phyloP scores from a whole-genome alignment of 352 stramenopile species.

The Globisporangium nodosum region DNA sequence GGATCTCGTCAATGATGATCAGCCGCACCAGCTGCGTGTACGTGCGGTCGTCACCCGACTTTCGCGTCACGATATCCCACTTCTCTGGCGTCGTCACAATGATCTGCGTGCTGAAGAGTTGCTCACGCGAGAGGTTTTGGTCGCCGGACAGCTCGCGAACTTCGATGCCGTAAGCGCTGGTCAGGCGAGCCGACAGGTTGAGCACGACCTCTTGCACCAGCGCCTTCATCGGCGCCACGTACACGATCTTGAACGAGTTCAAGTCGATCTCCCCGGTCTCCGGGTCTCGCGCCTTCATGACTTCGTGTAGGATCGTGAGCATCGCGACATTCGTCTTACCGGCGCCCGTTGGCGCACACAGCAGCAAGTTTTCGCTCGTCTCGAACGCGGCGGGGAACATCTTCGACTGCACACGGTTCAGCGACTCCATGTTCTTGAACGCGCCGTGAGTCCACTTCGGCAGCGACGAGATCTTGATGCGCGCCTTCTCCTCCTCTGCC shows the following conservation, averaged over 20 bases:
- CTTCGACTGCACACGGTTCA: constrained; percentile 99
- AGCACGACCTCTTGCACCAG: constrained; percentile 99
- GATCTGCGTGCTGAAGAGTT: constrained; percentile 98
- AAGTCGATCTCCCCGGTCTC: constrained; percentile 90
- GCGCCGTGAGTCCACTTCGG: constrained; percentile 94
- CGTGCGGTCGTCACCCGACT: constrained; percentile 94
- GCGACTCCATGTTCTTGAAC: constrained; percentile 96
- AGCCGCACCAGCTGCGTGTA: constrained; percentile 98
- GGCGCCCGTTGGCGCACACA: constrained; percentile 99
- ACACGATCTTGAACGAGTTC: constrained; percentile 99
- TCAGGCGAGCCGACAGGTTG: constrained; percentile 95
- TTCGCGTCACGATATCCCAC: constrained; percentile 99
- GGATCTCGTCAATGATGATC: constrained; percentile 99
- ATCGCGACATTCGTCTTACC: constrained; percentile 99
- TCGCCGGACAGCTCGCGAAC: constrained; percentile 98
- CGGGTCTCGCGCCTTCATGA: constrained; percentile 89
- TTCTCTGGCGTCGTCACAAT: constrained; percentile 99
- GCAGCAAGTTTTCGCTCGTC: constrained; percentile 95
- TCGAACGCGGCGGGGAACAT: constrained; percentile 92
- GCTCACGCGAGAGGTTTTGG: constrained; percentile 95
- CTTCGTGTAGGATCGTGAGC: constrained; percentile 97
- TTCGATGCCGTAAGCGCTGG: constrained; percentile 89
- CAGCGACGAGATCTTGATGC: constrained; percentile 89
- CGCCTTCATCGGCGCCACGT: constrained; percentile 99
- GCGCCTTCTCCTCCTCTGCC: constrained; percentile 63